Base-by-base conservation (phyloP, 2,329 filamentous ascomycete species). In the Neofusicoccum kwambonambiense region DNA sequence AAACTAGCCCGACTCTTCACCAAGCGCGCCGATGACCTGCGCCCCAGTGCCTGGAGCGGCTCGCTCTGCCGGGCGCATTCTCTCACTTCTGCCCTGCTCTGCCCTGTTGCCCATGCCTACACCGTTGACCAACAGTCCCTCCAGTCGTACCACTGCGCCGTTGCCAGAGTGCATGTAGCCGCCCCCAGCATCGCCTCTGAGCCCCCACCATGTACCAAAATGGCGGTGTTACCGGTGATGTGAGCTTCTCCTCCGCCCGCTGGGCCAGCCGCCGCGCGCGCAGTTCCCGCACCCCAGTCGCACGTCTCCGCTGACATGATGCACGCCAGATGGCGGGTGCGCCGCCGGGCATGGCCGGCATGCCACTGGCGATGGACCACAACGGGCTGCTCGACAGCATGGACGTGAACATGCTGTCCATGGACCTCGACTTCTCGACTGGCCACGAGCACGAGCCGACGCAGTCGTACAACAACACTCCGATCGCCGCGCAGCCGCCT, bases 331-430 rank as follows among this genome's bases (percentile, higher is more conserved):
- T 64, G 51, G 52, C 42, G 45, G 52, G 51, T 42, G 62, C 51
- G 12, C 62, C 62, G 52, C 62, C 51, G 22, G 51, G 62, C 50
- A 76, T 77, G 70, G 69, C 71, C 69, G 68, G 65, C 68, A 70
- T 69, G 62, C 65, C 67, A 58, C 66, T 69, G 66, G 65, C 69
- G 31, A 60, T 75, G 64, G 73, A 78, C 52, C 69, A 73, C 45
- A 69, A 74, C 56, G 71, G 73, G 67, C 69, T 81, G 66, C 74
- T 80, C 72, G 76, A 76, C 65, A 75, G 75, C 62, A 70, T 81
- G 62, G 79, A 83, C 70, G 74, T 81, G 66, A 77, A 81, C 68
- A 77, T 79, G 70, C 76, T 83, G 70, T 74, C 77, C 64, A 79
- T 81, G 77, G 81, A 81, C 69, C 73, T 84, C 67, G 79, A 82